phyloP scores from a whole-genome alignment of 805 yeast species.

The Lipomyces spencermartinsiae region DNA sequence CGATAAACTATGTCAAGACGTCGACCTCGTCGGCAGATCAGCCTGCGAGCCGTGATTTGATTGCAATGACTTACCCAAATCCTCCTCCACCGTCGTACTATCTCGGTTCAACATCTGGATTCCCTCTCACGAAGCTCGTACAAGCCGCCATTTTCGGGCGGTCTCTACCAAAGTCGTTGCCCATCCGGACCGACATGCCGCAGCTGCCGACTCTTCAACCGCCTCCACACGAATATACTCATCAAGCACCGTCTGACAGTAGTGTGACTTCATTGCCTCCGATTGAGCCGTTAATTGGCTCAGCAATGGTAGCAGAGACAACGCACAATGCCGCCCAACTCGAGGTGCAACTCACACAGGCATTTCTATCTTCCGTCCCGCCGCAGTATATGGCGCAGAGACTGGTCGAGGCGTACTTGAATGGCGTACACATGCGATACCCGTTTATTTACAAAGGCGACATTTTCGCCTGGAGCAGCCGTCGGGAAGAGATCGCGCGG shows the following conservation, averaged over 20 bases:
- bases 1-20: conserved; percentile 30
- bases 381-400: conserved; percentile 24
- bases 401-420: conserved; percentile 28
- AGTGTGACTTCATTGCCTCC: neutral
- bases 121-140: conserved; percentile 34
- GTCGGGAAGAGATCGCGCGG: conserved; percentile 25
- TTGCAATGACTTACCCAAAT: conserved; percentile 22
- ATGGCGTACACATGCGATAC: conserved; percentile 33
- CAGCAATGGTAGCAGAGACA: neutral
- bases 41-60: conserved; percentile 29
- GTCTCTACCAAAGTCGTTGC: conserved; percentile 20
- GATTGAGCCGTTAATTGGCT: neutral
- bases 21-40: conserved; percentile 20
- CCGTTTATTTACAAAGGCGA: conserved; percentile 30
- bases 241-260: conserved; percentile 9
- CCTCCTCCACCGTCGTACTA: conserved; percentile 24
- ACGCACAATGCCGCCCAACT: conserved; percentile 7
- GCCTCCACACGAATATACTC: conserved; percentile 9
- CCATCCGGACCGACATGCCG: conserved; percentile 25
- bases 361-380: conserved; percentile 25
- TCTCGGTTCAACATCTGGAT: conserved; percentile 36
- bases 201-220: conserved; percentile 18
- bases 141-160: conserved; percentile 36
- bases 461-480: conserved; percentile 21
- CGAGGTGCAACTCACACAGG: conserved; percentile 20